Evolutionary conservation across 768 basidiomycete genomes (phyloP).

Genomic region (Leucocoprinus leucothites): DNA sequence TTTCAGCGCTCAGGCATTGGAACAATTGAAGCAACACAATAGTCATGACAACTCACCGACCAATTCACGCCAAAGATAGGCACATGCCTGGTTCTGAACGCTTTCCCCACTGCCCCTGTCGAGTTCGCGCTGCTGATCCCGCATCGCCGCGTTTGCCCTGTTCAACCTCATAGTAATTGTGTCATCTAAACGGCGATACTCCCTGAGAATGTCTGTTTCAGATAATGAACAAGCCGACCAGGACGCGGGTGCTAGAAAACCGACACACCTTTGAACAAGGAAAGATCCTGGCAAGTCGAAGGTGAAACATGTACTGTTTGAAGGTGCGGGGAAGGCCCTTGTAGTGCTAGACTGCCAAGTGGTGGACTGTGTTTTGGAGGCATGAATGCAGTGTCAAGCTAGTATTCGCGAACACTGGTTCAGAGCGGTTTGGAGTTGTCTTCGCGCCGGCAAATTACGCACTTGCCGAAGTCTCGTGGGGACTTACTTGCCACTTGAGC

Average conservation of each 20-base stretch:
- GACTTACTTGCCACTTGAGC: not conserved
- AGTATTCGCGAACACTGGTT: not conserved
- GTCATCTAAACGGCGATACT: conserved; percentile 81
- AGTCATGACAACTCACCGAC: conserved; percentile 50
- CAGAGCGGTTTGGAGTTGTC: no score
- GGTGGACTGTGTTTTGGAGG: conserved; percentile 38
- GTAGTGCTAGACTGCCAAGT: conserved; percentile 67
- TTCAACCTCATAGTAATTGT: conserved; percentile 78
- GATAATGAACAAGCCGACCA: not conserved
- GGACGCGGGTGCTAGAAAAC: not conserved
- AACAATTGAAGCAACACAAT: conserved; percentile 15
- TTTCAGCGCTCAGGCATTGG: conserved; percentile 10
- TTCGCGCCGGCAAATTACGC: not conserved
- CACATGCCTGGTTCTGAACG: conserved; percentile 73
- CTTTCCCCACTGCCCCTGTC: conserved; percentile 43
- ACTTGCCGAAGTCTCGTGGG: not conserved
- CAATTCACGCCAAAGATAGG: conserved; percentile 74
- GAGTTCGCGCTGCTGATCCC: conserved; percentile 60
- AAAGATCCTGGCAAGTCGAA: conserved; percentile 70
- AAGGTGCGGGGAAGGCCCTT: conserved; percentile 55
- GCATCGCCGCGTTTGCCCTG: conserved; percentile 70
- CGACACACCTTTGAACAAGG: conserved; percentile 68
- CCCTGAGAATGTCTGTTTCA: conserved; percentile 67
- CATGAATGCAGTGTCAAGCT: conserved; percentile 21
- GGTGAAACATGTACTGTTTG: conserved; percentile 72